Percentiles rank a stretch among this genome's conserved stretches.
Conservation (phyloP, 352 stramenopile genomes). For the Blastocystis hominis region DNA sequence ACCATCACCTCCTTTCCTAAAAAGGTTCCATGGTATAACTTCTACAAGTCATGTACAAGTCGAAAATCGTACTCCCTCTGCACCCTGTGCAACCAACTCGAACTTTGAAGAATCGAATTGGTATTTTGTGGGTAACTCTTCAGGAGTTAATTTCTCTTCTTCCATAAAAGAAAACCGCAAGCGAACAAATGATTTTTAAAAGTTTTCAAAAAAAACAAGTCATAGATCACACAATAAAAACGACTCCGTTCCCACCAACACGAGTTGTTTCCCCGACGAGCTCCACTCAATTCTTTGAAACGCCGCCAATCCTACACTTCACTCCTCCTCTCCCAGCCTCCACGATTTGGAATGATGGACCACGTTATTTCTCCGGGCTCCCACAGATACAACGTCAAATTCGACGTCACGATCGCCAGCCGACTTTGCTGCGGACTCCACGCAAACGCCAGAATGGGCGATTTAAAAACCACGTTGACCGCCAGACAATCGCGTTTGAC, state of each 20-base stretch:
- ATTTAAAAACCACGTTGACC: neutral
- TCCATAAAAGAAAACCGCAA: neutral
- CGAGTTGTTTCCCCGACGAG: neutral
- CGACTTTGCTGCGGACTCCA: neutral
- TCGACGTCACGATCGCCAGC: constrained; percentile 28
- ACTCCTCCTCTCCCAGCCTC: neutral
- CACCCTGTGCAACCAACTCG: constrained; percentile 52
- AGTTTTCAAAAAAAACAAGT: neutral
- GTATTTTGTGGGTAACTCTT: neutral
- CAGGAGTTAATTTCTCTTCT: neutral
- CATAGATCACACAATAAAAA: constrained; percentile 5
- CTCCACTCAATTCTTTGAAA: neutral
- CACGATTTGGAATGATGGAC: constrained; percentile 37
- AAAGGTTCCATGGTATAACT: constrained; percentile 58
- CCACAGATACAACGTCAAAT: constrained; percentile 37
- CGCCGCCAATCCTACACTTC: neutral
- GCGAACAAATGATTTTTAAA: neutral
- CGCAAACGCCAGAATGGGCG: neutral
- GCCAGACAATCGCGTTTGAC: constrained; percentile 1
- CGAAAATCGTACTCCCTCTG: constrained; percentile 3
- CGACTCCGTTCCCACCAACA: neutral
- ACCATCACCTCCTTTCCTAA: constrained; percentile 62
- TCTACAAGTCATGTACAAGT: neutral
- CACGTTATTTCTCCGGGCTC: neutral
- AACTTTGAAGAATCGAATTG: neutral